Base-by-base conservation (phyloP, 345 rosid genomes). In the Clarkia xantiana region DNA sequence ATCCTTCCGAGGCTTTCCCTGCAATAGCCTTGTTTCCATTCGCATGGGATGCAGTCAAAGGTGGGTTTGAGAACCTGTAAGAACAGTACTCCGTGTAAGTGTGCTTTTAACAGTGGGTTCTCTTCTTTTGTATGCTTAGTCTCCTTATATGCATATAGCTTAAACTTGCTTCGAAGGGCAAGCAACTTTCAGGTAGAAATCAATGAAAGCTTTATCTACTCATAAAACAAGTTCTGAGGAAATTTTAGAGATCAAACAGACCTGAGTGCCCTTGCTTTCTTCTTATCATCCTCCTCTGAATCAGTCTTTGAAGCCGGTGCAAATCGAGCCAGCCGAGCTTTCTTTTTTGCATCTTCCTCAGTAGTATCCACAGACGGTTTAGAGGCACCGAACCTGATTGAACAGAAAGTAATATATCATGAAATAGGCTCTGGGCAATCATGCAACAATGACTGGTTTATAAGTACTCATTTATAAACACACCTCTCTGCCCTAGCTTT, bases 401-500 rank as follows among this genome's bases (percentile, higher is more conserved):
- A 47, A 22, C 47, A 18, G 16, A 46, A 40, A 52, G 47, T 44
- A 1, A 3, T 54, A 40, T 34, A 1, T 4, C 1, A 11, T 0
- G 53, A 18, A 36, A 15, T 29, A 29, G 8, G 36, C 36, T 29
- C 36, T 29, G 36, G 8, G 36, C 8, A 29, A 29, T 29, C 36
- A 5, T 29, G 36, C 4, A 29, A 29, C 36, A 29, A 10, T 29
- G 36, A 29, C 9, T 29, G 7, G 36, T 5, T 29, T 29, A 29
- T 29, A 29, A 29, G 4, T 29, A 10, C 36, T 29, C 36, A 29
- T 29, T 20, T 36, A 34, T 29, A 45, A 36, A 14, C 34, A 42
- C 51, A 91, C 98, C 98, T 86, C 71, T 86, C 96, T 54, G 94
- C 94, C 66, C 98, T 71, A 56, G 95, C 87, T 66, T 82, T 91